These are phyloP conservation scores for Capsella bursapastoris DNA, from an alignment of 345 rosid species.

Conservation along the genomic window DNA sequence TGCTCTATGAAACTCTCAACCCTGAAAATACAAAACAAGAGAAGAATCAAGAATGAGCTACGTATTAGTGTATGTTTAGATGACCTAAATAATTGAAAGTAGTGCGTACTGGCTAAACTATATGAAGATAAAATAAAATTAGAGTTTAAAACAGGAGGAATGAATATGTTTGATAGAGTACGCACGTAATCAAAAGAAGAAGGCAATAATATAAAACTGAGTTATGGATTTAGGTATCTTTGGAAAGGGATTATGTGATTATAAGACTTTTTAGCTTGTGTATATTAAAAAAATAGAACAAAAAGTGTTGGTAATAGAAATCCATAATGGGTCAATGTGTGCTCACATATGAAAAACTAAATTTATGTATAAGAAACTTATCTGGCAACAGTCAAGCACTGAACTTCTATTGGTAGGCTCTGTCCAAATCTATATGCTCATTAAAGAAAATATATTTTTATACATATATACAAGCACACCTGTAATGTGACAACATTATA, in stretches of 20 bases:
- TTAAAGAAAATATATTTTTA: not conserved
- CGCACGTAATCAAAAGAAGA: conserved; percentile 30
- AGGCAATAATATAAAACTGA: conserved; percentile 24
- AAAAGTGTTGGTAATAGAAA: conserved; percentile 21
- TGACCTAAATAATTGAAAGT: not conserved
- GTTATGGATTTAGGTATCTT: conserved; percentile 33
- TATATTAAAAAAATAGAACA: conserved; percentile 31
- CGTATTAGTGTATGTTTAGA: conserved; percentile 9
- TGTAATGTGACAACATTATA: conserved; percentile 6
- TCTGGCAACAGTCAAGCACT: conserved; percentile 21
- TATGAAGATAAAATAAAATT: not conserved
- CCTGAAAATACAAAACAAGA: conserved; percentile 43
- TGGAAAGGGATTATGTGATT: conserved; percentile 38
- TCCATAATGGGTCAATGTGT: conserved; percentile 39
- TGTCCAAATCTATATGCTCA: conserved; percentile 8
- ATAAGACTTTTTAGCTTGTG: conserved; percentile 30
- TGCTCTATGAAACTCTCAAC: conserved; percentile 99
- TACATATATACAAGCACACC: not conserved
- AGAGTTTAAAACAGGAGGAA: not conserved
- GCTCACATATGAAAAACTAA: conserved; percentile 13
- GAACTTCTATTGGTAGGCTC: conserved; percentile 30
- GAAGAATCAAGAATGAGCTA: conserved; percentile 17
- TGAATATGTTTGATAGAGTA: not conserved
- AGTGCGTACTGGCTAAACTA: not conserved
- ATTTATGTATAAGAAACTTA: not conserved